Percentiles rank a stretch among this genome's conserved stretches.
Conservation (phyloP, 805 yeast species). For the Metschnikowia hibisci region DNA sequence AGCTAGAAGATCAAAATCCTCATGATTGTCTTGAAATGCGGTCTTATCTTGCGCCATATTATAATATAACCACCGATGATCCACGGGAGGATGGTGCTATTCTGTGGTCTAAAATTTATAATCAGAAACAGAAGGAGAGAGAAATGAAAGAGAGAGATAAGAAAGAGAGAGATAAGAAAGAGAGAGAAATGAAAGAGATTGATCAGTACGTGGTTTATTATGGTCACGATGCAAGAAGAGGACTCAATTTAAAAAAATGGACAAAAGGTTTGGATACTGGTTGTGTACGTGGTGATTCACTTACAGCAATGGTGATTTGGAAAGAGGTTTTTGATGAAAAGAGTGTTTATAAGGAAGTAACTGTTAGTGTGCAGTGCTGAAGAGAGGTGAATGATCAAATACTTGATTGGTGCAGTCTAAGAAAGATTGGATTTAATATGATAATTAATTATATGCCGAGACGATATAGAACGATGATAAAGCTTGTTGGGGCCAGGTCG, state of each 20-base stretch:
- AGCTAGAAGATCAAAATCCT: conserved; percentile 57
- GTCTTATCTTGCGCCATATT: conserved; percentile 61
- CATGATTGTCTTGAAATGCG: conserved; percentile 66
- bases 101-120: conserved; percentile 58
- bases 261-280: conserved; percentile 81
- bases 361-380: conserved; percentile 13
- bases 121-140: conserved; percentile 35
- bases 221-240: conserved; percentile 86
- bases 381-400: too few relatives aligned
- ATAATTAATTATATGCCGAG: too few relatives aligned
- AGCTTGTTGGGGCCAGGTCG: too few relatives aligned
- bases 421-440: too few relatives aligned
- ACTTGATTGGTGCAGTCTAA: too few relatives aligned
- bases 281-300: conserved; percentile 70
- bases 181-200: too few relatives aligned
- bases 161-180: too few relatives aligned
- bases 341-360: conserved; percentile 11
- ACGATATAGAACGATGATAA: too few relatives aligned
- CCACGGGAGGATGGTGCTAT: conserved; percentile 35
- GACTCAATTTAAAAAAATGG: conserved; percentile 59
- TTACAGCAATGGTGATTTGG: conserved; percentile 59
- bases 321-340: conserved; percentile 11
- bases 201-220: conserved; percentile 53
- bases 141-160: too few relatives aligned
- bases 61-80: conserved; percentile 52